Evolutionary conservation across 208 protist species (phyloP).

Genomic region (Acanthamoeba healyi): DNA sequence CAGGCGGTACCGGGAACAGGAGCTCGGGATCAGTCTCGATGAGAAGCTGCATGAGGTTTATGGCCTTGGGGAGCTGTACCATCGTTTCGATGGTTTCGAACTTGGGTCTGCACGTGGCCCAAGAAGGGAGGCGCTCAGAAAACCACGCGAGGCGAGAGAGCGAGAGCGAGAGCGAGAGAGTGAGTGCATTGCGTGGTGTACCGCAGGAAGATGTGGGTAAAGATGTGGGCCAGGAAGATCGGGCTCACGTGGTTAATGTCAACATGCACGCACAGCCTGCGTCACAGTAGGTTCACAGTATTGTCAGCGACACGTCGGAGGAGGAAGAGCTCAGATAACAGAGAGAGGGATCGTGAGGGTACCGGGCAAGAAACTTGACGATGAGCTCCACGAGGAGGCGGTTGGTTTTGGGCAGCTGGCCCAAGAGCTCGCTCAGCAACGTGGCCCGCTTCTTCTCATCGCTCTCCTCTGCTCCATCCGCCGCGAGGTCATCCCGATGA

Average conservation of each 20-base stretch:
- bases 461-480: background rate
- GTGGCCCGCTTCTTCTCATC: slow-evolving; percentile 18
- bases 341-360: background rate
- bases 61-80: slow-evolving; percentile 55
- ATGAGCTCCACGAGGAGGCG: slow-evolving; percentile 58
- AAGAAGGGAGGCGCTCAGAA: too few relatives aligned
- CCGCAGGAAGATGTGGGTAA: slow-evolving; percentile 46
- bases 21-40: slow-evolving; percentile 38
- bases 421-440: background rate
- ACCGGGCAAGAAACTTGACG: slow-evolving; percentile 41
- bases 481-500: too few relatives aligned
- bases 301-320: too few relatives aligned
- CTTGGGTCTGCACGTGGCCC: background rate
- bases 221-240: slow-evolving; percentile 26
- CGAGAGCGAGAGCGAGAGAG: background rate
- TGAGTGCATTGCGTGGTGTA: background rate
- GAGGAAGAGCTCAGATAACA: background rate
- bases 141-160: too few relatives aligned
- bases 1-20: slow-evolving; percentile 12
- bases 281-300: too few relatives aligned
- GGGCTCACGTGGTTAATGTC: slow-evolving; percentile 15
- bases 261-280: slow-evolving; percentile 15
- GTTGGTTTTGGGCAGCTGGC: slow-evolving; percentile 36
- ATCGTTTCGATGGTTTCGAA: slow-evolving; percentile 48
- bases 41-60: slow-evolving; percentile 32